These are phyloP conservation scores for Coemansia sp. DNA, from an alignment of 192 early-diverging fungal genomes.

Conservation along the genomic window DNA sequence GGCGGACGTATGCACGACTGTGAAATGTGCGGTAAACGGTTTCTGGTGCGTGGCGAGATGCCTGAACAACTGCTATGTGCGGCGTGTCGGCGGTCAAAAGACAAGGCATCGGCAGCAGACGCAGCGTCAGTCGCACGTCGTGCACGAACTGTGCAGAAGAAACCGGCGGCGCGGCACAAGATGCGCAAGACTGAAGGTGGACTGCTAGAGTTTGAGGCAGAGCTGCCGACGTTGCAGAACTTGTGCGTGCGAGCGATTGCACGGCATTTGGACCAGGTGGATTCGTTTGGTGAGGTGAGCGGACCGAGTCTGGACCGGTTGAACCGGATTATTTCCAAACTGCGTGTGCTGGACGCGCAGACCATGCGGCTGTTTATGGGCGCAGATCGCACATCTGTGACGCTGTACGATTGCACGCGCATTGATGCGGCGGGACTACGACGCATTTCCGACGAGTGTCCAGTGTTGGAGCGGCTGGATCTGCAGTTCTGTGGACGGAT, in stretches of 20 bases:
- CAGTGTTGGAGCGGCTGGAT: conserved; percentile 58
- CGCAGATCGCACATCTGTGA: conserved; percentile 54
- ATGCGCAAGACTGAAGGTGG: conserved; percentile 48
- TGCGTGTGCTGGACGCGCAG: conserved; percentile 61
- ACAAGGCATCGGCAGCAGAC: conserved; percentile 16
- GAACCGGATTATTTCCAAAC: conserved; percentile 73
- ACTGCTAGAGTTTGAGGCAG: conserved; percentile 53
- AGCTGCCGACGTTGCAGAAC: conserved; percentile 61
- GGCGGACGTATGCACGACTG: conserved; percentile 46
- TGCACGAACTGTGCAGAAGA: neutral
- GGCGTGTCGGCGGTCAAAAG: conserved; percentile 33
- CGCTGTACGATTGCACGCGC: conserved; percentile 78
- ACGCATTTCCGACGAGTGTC: conserved; percentile 64
- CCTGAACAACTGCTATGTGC: conserved; percentile 23
- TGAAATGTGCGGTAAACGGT: conserved; percentile 37
- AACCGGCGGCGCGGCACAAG: conserved; percentile 7
- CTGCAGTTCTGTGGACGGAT: conserved; percentile 75
- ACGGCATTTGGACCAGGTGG: conserved; percentile 73
- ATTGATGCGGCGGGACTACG: conserved; percentile 55
- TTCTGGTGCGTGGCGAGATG: conserved; percentile 33
- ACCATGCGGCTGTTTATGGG: conserved; percentile 73
- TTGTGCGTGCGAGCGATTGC: conserved; percentile 70
- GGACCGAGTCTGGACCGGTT: conserved; percentile 65
- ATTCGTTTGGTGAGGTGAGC: conserved; percentile 81
- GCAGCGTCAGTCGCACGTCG: conserved; percentile 18